Conservation (phyloP, 2,329 filamentous ascomycete genomes). For the Mycogone perniciosa region DNA sequence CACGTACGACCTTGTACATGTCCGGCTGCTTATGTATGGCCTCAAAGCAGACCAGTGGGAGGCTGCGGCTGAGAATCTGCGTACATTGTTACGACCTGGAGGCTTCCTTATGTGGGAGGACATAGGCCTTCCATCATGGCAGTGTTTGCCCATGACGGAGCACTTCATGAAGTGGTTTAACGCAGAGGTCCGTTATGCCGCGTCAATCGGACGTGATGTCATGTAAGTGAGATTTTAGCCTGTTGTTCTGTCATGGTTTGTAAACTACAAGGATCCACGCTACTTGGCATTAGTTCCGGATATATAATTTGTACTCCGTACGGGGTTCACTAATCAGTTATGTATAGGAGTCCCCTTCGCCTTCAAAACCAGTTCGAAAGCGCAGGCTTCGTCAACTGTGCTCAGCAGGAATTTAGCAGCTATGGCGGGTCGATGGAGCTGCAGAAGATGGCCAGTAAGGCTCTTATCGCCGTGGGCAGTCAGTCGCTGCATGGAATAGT, state of each 20-base stretch:
- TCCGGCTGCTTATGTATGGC: constrained; percentile 9
- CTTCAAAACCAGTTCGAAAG: background rate
- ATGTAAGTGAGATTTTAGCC: background rate
- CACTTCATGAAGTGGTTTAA: background rate
- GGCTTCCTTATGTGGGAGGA: constrained; percentile 17
- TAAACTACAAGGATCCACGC: background rate
- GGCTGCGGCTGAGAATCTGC: constrained; percentile 6
- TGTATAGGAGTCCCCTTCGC: background rate
- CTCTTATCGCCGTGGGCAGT: background rate
- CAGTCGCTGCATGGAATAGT: background rate
- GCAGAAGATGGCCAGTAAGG: background rate
- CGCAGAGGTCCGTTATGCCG: background rate
- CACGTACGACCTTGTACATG: constrained; percentile 15
- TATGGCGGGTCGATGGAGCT: background rate
- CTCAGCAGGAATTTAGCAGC: background rate
- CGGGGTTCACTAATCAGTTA: background rate
- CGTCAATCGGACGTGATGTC: background rate
- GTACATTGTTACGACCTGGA: constrained; percentile 10
- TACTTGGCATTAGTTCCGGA: too few relatives aligned
- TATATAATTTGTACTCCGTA: too few relatives aligned
- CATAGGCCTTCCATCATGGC: background rate
- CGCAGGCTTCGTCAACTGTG: background rate
- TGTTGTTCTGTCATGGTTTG: background rate
- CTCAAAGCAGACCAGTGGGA: constrained; percentile 15
- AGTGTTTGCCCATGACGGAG: background rate